A percentile compares a stretch with the other conserved stretches of the same genome.
These are phyloP conservation scores for Diutina ranongensis DNA, from an alignment of 1,139 yeast genomes.

Conservation along the genomic window DNA sequence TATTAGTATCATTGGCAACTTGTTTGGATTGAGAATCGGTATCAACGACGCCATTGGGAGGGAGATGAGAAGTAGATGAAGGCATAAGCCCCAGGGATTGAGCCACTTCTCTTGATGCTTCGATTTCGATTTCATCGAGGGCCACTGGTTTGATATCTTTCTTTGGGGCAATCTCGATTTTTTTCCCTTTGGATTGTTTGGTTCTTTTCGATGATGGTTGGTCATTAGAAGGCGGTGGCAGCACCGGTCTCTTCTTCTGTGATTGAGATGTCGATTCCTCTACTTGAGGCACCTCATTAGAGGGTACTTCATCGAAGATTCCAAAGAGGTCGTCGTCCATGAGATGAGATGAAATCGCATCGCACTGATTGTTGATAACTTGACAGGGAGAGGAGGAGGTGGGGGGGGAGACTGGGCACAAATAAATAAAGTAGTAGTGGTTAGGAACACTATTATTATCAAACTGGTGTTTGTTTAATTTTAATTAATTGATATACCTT, in stretches of 20 bases:
- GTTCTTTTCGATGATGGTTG: slow-evolving; percentile 6
- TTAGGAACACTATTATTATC: too few relatives aligned
- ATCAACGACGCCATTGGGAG: slow-evolving; percentile 10
- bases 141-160: slow-evolving; percentile 50
- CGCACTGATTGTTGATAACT: neutral
- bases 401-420: neutral
- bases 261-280: neutral
- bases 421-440: too few relatives aligned
- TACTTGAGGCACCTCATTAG: slow-evolving; percentile 18
- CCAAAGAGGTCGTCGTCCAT: slow-evolving; percentile 51
- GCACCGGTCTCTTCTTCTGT: slow-evolving; percentile 6
- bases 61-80: slow-evolving; percentile 17
- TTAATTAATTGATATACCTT: too few relatives aligned
- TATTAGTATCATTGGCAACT: slow-evolving; percentile 10
- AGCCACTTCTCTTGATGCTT: slow-evolving; percentile 78
- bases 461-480: too few relatives aligned
- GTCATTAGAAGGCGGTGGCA: neutral
- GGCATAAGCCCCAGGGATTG: slow-evolving; percentile 62
- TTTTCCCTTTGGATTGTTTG: slow-evolving; percentile 9
- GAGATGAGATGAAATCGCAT: neutral
- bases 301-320: slow-evolving; percentile 52
- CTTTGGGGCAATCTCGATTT: slow-evolving; percentile 7
- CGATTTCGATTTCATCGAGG: slow-evolving; percentile 83
- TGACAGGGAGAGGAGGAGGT: neutral
- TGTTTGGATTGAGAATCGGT: neutral